A percentile compares a stretch with the other conserved stretches of the same genome.
phyloP scores from a whole-genome alignment of 2,329 filamentous ascomycete genomes.

The Cordyceps fumosorosea region DNA sequence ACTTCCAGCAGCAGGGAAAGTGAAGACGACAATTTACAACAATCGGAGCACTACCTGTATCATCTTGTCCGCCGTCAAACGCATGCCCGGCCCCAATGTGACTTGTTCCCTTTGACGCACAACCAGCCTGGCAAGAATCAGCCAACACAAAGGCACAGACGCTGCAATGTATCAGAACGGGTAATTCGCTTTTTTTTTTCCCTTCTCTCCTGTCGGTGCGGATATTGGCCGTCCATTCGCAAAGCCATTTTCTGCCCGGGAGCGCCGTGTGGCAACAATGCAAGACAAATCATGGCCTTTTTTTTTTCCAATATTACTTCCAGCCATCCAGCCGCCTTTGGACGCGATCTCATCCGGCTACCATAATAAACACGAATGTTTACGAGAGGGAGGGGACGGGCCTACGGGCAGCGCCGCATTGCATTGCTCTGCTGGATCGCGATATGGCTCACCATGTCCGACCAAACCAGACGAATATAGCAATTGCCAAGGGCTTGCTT shows the following conservation, averaged over 20 bases:
- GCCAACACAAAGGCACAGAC: neutral
- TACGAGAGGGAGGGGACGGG: neutral
- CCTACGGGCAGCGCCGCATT: neutral
- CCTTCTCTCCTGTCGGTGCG: neutral
- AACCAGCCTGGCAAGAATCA: neutral
- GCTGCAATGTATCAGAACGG: neutral
- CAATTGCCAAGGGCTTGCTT: neutral
- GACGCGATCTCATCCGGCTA: neutral
- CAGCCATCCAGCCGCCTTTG: neutral
- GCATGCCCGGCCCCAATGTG: neutral
- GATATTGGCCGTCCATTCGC: neutral
- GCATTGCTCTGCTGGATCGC: neutral
- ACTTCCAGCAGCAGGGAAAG: neutral
- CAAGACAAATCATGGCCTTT: neutral
- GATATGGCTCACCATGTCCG: neutral
- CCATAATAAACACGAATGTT: neutral
- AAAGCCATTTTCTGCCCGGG: constrained; percentile 1
- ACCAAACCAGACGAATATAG: neutral
- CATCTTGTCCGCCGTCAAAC: neutral
- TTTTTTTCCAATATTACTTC: neutral
- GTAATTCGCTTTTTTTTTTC: neutral
- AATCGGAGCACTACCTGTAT: neutral
- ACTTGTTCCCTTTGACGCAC: neutral
- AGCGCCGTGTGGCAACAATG: neutral
- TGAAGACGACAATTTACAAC: neutral